These are phyloP conservation scores for Emergomyces pasteurianus DNA, from an alignment of 2,329 filamentous ascomycete species.

Conservation along the genomic window DNA sequence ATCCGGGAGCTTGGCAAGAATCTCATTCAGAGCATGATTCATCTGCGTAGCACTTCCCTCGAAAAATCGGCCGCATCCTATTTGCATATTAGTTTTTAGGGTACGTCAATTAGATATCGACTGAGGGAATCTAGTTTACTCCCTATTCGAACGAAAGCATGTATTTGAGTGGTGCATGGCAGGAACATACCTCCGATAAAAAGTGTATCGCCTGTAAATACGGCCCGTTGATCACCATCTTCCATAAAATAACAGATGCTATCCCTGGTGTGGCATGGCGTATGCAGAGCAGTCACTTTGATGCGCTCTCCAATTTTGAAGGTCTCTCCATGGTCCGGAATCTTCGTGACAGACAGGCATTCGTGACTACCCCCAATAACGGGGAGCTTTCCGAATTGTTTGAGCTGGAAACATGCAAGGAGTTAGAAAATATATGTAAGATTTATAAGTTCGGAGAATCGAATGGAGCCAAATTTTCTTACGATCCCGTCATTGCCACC, in stretches of 20 bases:
- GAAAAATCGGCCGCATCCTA: slow-evolving; percentile 90
- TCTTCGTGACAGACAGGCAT: slow-evolving; percentile 67
- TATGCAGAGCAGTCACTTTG: slow-evolving; percentile 76
- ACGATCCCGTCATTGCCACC: slow-evolving; percentile 82
- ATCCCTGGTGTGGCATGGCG: slow-evolving; percentile 95
- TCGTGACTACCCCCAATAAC: slow-evolving; percentile 74
- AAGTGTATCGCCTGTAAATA: slow-evolving; percentile 93
- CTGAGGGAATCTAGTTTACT: background rate
- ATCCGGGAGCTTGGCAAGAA: slow-evolving; percentile 66
- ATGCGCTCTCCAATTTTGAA: slow-evolving; percentile 76
- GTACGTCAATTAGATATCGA: background rate
- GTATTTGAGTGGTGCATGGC: background rate
- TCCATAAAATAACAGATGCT: slow-evolving; percentile 93
- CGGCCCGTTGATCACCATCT: slow-evolving; percentile 59
- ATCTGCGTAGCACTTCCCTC: slow-evolving; percentile 84
- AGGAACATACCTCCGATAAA: slow-evolving; percentile 72
- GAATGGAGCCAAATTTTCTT: slow-evolving; percentile 16
- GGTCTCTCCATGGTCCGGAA: slow-evolving; percentile 59
- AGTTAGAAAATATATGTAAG: background rate
- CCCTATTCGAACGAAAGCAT: background rate
- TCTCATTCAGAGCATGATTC: slow-evolving; percentile 83
- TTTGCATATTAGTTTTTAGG: background rate
- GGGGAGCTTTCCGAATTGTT: slow-evolving; percentile 41
- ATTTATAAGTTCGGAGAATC: background rate
- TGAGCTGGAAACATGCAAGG: slow-evolving; percentile 32